Percentiles rank a stretch among this genome's conserved stretches.
Conservation (phyloP, 106 monocot species). For the Hemerocallis citrina region DNA sequence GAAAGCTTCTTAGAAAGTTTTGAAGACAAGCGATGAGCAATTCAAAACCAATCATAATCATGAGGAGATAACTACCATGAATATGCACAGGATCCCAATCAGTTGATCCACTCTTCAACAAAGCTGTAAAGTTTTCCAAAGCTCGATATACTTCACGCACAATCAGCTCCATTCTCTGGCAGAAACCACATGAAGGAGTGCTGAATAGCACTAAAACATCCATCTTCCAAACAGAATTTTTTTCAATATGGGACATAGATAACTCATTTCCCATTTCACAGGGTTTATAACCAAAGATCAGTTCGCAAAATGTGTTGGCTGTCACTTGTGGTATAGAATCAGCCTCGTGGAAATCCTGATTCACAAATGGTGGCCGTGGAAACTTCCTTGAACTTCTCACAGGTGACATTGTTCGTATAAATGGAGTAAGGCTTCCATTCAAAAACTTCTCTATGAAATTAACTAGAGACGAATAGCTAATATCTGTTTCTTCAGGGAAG, state of each 20-base stretch:
- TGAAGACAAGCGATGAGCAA: background rate
- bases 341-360: constrained; percentile 83
- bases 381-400: constrained; percentile 27
- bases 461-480: constrained; percentile 43
- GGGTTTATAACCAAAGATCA: constrained; percentile 43
- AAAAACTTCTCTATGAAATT: constrained; percentile 53
- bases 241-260: constrained; percentile 10
- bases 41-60: background rate
- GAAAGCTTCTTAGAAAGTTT: background rate
- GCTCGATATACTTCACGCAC: constrained; percentile 81
- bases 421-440: constrained; percentile 75
- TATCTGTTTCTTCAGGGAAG: constrained; percentile 29
- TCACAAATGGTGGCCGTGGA: constrained; percentile 83
- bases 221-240: constrained; percentile 21
- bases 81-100: constrained; percentile 9
- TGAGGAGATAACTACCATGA: constrained; percentile 30
- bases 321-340: constrained; percentile 59
- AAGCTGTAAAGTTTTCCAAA: constrained; percentile 30
- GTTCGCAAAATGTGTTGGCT: constrained; percentile 46
- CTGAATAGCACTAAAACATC: constrained; percentile 85
- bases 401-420: constrained; percentile 35
- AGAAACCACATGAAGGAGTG: constrained; percentile 89
- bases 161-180: constrained; percentile 72
- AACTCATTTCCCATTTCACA: constrained; percentile 17
- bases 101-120: constrained; percentile 15